Conservation (phyloP, 805 yeast species). For the Sugiyamaella boreocaroliniensis region DNA sequence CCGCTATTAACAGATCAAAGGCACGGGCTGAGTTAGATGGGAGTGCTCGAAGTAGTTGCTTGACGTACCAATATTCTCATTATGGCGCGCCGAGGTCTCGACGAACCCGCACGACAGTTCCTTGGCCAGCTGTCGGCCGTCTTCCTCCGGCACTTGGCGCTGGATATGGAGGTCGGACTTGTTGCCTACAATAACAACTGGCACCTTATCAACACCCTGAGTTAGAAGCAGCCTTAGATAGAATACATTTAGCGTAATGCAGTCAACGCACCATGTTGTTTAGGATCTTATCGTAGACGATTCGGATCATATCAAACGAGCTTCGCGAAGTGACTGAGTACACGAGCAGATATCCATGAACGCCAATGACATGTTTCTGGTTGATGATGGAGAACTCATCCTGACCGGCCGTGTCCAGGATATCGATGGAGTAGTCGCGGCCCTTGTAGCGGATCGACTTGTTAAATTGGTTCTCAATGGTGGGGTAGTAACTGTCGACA, state of each 20-base stretch:
- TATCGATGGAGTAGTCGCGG: constrained; percentile 73
- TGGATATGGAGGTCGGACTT: constrained; percentile 63
- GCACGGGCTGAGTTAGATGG: constrained; percentile 31
- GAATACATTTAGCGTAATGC: too few relatives aligned
- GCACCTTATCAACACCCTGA: constrained; percentile 57
- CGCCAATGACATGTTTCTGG: constrained; percentile 70
- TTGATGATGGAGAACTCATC: constrained; percentile 80
- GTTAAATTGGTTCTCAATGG: constrained; percentile 79
- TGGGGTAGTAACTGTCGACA: constrained; percentile 84
- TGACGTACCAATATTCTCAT: constrained; percentile 49
- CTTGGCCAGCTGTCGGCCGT: constrained; percentile 56
- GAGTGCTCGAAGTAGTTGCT: not conserved
- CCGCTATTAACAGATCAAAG: constrained; percentile 52
- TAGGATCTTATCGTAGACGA: constrained; percentile 76
- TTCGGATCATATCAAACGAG: constrained; percentile 68
- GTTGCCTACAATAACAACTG: constrained; percentile 73
- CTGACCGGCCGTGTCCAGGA: constrained; percentile 89
- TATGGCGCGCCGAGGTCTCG: constrained; percentile 77
- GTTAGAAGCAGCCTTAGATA: not conserved
- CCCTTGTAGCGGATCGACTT: constrained; percentile 63
- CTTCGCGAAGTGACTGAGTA: constrained; percentile 74
- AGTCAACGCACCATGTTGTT: constrained; percentile 35
- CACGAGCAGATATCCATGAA: constrained; percentile 76
- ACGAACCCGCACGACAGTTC: constrained; percentile 64
- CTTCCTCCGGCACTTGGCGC: constrained; percentile 50